Percentiles rank a stretch among this genome's conserved stretches.
phyloP scores from a whole-genome alignment of 805 yeast genomes.

The Wickerhamomyces xylosicus region DNA sequence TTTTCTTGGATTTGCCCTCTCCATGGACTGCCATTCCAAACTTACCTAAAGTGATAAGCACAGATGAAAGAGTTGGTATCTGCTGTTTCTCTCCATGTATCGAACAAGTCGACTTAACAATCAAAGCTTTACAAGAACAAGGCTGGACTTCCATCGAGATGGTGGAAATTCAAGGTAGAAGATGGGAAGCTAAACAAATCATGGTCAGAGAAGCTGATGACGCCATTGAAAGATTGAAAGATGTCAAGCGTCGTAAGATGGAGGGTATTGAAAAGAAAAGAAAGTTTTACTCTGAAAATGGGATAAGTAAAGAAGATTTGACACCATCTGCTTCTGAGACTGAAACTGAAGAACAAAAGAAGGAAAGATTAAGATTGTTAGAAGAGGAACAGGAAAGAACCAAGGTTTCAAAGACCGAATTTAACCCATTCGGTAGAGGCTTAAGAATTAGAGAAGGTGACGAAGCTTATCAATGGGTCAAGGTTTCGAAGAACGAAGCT shows the following conservation, averaged over 20 bases:
- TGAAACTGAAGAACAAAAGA: slow-evolving; percentile 13
- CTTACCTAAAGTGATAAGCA: slow-evolving; percentile 44
- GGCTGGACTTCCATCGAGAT: slow-evolving; percentile 87
- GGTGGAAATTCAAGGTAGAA: slow-evolving; percentile 79
- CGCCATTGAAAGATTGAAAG: slow-evolving; percentile 68
- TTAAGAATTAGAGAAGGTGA: slow-evolving; percentile 83
- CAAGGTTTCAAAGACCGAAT: slow-evolving; percentile 38
- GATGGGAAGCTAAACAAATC: slow-evolving; percentile 84
- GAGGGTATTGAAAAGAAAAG: slow-evolving; percentile 53
- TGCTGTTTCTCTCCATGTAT: slow-evolving; percentile 98
- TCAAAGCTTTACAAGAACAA: slow-evolving; percentile 56
- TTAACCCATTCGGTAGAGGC: slow-evolving; percentile 92
- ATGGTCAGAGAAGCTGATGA: slow-evolving; percentile 79
- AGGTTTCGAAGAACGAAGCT: slow-evolving; percentile 74
- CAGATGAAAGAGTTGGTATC: slow-evolving; percentile 46
- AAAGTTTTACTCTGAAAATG: slow-evolving; percentile 20
- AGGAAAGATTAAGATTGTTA: slow-evolving; percentile 18
- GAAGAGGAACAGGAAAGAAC: slow-evolving; percentile 16
- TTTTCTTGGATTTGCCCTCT: slow-evolving; percentile 88
- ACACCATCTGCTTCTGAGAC: slow-evolving; percentile 1
- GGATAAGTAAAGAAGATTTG: background rate
- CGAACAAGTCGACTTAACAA: slow-evolving; percentile 88
- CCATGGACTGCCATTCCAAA: slow-evolving; percentile 95
- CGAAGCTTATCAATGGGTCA: slow-evolving; percentile 62
- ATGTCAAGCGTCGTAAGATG: slow-evolving; percentile 61